Conservation (phyloP, 768 basidiomycete species). For the Amanita jacksonii region DNA sequence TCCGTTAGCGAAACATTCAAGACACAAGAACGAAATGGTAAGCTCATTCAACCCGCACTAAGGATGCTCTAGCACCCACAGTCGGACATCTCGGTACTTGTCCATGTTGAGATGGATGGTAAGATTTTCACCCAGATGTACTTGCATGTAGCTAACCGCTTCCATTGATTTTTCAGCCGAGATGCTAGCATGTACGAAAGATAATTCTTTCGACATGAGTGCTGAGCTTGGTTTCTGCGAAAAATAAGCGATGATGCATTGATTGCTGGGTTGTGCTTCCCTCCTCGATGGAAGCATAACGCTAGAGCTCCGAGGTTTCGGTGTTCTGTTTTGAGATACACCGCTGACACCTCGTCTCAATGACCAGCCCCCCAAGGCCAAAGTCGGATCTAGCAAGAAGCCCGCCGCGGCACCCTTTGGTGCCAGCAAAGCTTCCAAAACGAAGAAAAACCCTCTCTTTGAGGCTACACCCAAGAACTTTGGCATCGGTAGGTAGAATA, state of each 20-base stretch:
- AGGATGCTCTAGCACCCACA: conserved; percentile 30
- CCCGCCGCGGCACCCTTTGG: conserved; percentile 80
- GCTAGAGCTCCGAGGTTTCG: conserved; percentile 48
- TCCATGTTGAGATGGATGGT: conserved; percentile 40
- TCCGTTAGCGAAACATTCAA: too few species aligned
- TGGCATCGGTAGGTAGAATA: conserved; percentile 69
- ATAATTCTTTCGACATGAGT: background rate
- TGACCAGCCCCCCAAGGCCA: conserved; percentile 84
- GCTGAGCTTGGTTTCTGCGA: background rate
- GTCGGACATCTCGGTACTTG: conserved; percentile 24
- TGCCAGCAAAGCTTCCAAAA: conserved; percentile 64
- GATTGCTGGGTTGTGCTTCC: conserved; percentile 6
- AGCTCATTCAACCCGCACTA: conserved; percentile 23
- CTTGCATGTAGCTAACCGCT: too few species aligned
- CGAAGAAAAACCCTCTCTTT: conserved; percentile 92
- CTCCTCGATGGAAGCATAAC: conserved; percentile 20
- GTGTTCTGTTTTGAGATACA: conserved; percentile 19
- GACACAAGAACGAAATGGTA: conserved; percentile 41
- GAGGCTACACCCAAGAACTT: conserved; percentile 88
- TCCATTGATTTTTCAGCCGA: too few species aligned
- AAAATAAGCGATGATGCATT: background rate
- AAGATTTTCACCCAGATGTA: conserved; percentile 31
- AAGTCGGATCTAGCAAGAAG: conserved; percentile 68
- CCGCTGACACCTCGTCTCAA: conserved; percentile 69
- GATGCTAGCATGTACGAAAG: too few species aligned